phyloP scores from a whole-genome alignment of 208 protist genomes.

The Spongospora subterranea region DNA sequence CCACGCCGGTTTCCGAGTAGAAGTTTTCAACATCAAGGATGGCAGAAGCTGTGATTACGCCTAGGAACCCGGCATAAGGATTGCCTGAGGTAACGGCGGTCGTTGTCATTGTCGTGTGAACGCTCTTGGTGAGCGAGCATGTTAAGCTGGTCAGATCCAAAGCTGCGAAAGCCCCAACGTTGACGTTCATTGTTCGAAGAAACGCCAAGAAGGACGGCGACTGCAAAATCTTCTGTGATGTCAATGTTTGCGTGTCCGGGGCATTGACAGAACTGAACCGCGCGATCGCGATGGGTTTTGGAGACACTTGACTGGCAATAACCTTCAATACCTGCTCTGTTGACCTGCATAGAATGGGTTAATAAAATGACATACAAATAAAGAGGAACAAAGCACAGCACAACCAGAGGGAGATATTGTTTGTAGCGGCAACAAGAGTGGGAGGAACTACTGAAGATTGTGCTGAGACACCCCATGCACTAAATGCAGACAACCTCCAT shows the following conservation, averaged over 20 bases:
- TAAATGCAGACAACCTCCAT: not conserved
- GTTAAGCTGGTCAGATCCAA: not conserved
- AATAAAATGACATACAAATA: too few relatives aligned
- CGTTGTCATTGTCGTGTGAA: not conserved
- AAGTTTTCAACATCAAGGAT: not conserved
- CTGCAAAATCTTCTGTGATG: too few relatives aligned
- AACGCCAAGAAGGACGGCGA: too few relatives aligned
- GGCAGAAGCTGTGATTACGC: not conserved
- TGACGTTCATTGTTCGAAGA: not conserved
- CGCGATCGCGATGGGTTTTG: not conserved
- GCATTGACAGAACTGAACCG: not conserved
- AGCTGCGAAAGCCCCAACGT: not conserved
- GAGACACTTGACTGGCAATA: not conserved
- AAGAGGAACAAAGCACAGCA: too few relatives aligned
- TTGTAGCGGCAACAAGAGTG: not conserved
- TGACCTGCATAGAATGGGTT: not conserved
- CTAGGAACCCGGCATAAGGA: not conserved
- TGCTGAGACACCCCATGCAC: not conserved
- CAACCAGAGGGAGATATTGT: not conserved
- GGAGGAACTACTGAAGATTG: not conserved
- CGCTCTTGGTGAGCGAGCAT: not conserved
- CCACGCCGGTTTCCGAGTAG: not conserved
- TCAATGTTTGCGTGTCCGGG: too few relatives aligned
- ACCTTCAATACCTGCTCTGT: not conserved
- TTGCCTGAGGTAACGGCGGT: not conserved